Base-by-base conservation (phyloP, 2,329 filamentous ascomycete genomes). In the Pseudocercospora vitis region DNA sequence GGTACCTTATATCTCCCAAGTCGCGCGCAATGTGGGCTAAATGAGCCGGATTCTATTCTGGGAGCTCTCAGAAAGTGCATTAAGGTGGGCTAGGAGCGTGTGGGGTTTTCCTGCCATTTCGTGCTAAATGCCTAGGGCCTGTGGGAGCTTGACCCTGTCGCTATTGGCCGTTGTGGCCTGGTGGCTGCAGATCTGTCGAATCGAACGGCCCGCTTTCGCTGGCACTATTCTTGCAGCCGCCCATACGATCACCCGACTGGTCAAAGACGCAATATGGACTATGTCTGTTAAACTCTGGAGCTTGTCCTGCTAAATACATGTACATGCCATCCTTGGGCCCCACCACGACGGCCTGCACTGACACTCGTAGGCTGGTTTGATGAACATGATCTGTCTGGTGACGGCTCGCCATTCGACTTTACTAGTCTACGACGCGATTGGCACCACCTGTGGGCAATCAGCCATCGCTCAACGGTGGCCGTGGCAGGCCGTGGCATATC, bases 1-100 rank as follows among this genome's bases (percentile, higher is more conserved):
- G 65, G 70, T 74, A 73, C 70, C 73, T 76, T 77, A 77, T 76
- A 76, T 74, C 68, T 69, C 63, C 72, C 65, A 59, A 72, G 70
- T 68, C 56, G 65, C 68, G 65, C 65, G 53, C 70, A 77, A 73
- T 68, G 66, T 56, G 59, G 53, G 53, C 61, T 65, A 71, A 71
- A 65, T 68, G 59, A 51, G n/a, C 58, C 55, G 48, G 61, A 61
- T 72, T 75, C 76, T 78, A 78, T 77, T 76, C 71, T 75, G 76
- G 73, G 76, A 73, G 58, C 51, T 60, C 62, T 45, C 48, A 49
- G 45, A 53, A 53, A 45, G 58, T 49, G 54, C 53, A 50, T 47
- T 42, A 55, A 54, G 31, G 55, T 26, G 53, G 48, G 26, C 35
- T 49, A 42, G 49, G 57, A 57, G 35, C 39, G 48, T 53, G 61